These are phyloP conservation scores for Citrullus amarus DNA, from an alignment of 306 rosid species.

Conservation along the genomic window DNA sequence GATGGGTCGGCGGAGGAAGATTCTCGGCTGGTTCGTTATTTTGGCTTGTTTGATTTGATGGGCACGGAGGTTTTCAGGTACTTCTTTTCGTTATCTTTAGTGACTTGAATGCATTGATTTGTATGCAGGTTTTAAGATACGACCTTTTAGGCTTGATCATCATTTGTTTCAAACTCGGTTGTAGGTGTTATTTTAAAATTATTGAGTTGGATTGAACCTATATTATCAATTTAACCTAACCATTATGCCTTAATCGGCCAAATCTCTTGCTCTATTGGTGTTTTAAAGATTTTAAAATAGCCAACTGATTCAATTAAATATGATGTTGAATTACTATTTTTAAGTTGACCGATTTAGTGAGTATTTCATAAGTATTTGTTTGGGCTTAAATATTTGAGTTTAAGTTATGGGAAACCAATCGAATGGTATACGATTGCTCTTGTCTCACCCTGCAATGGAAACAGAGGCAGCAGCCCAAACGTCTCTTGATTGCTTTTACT, in stretches of 20 bases:
- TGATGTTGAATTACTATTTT: not conserved
- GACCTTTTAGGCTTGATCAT: not conserved
- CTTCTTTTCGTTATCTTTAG: not conserved
- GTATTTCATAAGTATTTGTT: not conserved
- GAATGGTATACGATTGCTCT: too few relatives aligned
- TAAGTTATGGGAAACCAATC: not conserved
- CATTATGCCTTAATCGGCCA: not conserved
- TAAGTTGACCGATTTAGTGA: not conserved
- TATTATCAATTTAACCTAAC: not conserved
- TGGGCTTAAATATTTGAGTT: not conserved
- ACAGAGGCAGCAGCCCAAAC: too few relatives aligned
- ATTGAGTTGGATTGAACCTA: not conserved
- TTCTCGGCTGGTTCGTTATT: not conserved
- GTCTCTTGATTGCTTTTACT: too few relatives aligned
- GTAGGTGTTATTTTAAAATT: not conserved
- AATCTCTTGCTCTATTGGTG: too few relatives aligned
- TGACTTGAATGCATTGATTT: not conserved
- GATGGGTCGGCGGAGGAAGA: not conserved
- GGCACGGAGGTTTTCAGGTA: not conserved
- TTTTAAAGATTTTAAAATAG: too few relatives aligned
- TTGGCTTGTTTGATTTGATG: conserved; percentile 1
- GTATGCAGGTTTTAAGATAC: not conserved
- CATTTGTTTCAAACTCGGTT: not conserved
- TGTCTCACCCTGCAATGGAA: too few relatives aligned
- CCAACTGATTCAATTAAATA: not conserved